Base-by-base conservation (phyloP, 1,284 basidiomycete genomes). In the Leccinum fallax region DNA sequence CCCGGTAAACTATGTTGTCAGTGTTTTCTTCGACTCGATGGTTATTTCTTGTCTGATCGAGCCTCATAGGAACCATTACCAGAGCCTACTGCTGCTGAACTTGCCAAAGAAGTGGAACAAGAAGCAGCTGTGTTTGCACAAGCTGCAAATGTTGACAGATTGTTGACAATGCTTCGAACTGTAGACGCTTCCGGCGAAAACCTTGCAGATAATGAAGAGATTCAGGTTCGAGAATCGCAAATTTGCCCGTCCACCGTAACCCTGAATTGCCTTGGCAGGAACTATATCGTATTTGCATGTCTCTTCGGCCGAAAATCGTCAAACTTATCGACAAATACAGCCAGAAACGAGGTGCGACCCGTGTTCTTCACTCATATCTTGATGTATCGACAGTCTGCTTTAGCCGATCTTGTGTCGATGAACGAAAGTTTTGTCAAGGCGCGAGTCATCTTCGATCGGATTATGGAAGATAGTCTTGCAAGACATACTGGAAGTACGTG, bases 301-400 rank as follows among this genome's bases (percentile, higher is more conserved):
- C 88, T 2, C 79, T 98, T 55, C 85, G 97, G 61, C 94, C 95
- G 3, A 95, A 95, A 83, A 97, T 99, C 65, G 94, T 97, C 65
- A 94, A 94, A 70, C 79, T 99, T 59, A 98, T 99, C 69, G 95
- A 98, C 74, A 97, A 97, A 79, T 99, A 99, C 76, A 95, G 93
- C 71, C 95, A 97, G 79, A 96, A 97, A 79, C 83, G 93, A 81
- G 86, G 92, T 89, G 67, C 60, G 71, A 66, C 8, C 46, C 63
- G 40, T 48, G 59, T 58, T 57, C 5, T 13, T 66, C 28, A 40
- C 49, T 55, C 3, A 19, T 13, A 48, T 21, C 52, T 19, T 24
- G 19, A 21, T 52, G 56, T 53, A 43, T 64, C 61, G 59, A 66
- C 21, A 57, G 15, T n/a, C 30, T 53, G 56, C 4, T 58, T 30